These are phyloP conservation scores for Thelephora aurantiotincta DNA, from an alignment of 768 basidiomycete genomes.

Conservation along the genomic window DNA sequence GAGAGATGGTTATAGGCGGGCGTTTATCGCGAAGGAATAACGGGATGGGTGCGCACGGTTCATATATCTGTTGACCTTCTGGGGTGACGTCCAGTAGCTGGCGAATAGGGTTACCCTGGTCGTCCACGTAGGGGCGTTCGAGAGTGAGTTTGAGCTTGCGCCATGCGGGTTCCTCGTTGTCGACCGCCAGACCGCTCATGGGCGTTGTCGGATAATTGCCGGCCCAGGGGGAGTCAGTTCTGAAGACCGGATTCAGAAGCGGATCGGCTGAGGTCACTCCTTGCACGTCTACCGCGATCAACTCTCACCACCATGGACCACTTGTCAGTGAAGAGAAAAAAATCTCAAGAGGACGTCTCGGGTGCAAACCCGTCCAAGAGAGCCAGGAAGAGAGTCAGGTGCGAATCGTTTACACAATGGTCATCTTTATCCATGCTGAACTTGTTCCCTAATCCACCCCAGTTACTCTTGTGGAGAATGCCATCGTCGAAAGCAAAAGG, in stretches of 20 bases:
- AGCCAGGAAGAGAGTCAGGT: constrained; percentile 64
- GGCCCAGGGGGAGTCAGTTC: too few species aligned
- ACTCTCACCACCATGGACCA: constrained; percentile 4
- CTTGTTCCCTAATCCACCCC: constrained; percentile 2
- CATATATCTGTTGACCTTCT: constrained; percentile 55
- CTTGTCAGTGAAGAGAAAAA: constrained; percentile 39
- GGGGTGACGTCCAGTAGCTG: constrained; percentile 53
- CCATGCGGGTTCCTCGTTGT: constrained; percentile 26
- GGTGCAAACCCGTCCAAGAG: constrained; percentile 40
- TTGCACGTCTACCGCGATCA: constrained; percentile 1
- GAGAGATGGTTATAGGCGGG: background rate
- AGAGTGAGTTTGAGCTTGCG: constrained; percentile 53
- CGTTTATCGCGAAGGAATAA: constrained; percentile 4
- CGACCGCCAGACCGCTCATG: background rate
- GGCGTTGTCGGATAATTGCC: background rate
- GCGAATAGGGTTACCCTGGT: constrained; percentile 48
- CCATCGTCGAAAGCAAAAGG: constrained; percentile 82
- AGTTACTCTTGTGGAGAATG: constrained; percentile 84
- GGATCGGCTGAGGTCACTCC: background rate
- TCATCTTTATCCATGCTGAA: background rate
- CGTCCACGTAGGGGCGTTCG: constrained; percentile 73
- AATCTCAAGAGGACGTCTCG: constrained; percentile 31
- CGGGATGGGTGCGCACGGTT: constrained; percentile 37
- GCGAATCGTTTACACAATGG: constrained; percentile 7
- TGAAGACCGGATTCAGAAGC: too few species aligned